Evolutionary conservation across 768 basidiomycete genomes (phyloP), one percentile per base, ranked within the genome.

Genomic region (Leccinum sublutescens): DNA sequence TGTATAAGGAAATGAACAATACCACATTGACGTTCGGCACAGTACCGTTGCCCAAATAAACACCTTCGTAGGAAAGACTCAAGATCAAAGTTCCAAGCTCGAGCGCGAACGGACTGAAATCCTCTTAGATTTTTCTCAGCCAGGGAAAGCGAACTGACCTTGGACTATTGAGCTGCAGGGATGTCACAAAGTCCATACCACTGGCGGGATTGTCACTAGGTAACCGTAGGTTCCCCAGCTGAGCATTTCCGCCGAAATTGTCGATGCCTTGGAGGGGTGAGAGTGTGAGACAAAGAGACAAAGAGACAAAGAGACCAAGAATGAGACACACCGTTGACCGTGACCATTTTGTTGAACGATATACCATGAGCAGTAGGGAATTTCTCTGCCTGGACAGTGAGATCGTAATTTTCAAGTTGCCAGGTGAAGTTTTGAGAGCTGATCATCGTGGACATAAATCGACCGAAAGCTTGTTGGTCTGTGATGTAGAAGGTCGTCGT

Each of bases 311-410:
- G 19, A 33, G 23, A 11, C 17, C 11, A 45, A 10, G 12, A 29
- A 45, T 50, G 15, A 12, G 51, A 62, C 72, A 36, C 45, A 78
- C 88, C 87, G 48, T 80, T 81, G 50, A 89, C 72, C 0, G 78
- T 82, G 40, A 89, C 56, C 4, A 74, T 68, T 72, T 91, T 89
- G 67, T 82, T 75, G 66, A 89, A 90, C 2, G 78, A 78, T 61
- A 91, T 78, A 1, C 84, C 85, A 65, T 85, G 84, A 3, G 86
- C 82, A 4, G 81, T 78, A 2, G 88, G 88, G 65, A 89, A 88
- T 62, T 85, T 86, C 60, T 81, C 74, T 2, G 89, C 88, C 55
- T 85, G 83, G 11, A 88, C 87, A 5, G 76, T 76, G 34, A 90
- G 76, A 62, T 80, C 78, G 15, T 79, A 68, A 58, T 81, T 86